Evolutionary conservation across 495 filamentous ascomycete species (phyloP), one percentile per base, ranked within the genome.

Genomic region (Haplographium delicatum): DNA sequence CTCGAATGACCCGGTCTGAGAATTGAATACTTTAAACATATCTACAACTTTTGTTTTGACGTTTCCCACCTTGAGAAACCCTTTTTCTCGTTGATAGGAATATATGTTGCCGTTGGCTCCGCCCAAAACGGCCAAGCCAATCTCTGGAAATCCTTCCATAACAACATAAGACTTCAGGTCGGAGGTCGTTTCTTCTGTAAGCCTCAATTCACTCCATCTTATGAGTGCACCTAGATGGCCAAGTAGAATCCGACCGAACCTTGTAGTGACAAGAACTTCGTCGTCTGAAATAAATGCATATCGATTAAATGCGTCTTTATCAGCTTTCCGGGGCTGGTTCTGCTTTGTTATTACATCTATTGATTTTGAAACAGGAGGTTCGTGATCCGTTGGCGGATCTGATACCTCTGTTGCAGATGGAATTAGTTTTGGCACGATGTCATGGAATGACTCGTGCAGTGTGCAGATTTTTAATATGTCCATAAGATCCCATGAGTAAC

Each of bases 281-380:
- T 74, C 65, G 1, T 75, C 62, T 2, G 75, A 74, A 19, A 90
- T 60, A 53, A 90, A 89, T 8, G 70, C 72, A 57, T 88, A 91
- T 26, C 74, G 65, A 53, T 80, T 84, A 49, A 84, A 77, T 5
- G 60, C 57, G 47, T 83, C 76, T 40, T 73, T 70, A 10, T 50
- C 18, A 55, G 57, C 47, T 47, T 61, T 68, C n/a, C n/a, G n/a
- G n/a, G n/a, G n/a, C n/a, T n/a, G n/a, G n/a, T n/a, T n/a, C 20
- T 56, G 59, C 4, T 35, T 9, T 18, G 41, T 62, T 33, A 23
- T 41, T 35, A 47, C 48, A 27, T 48, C 45, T 19, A 20, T 13
- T 15, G 46, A 26, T 45, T 44, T 54, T 28, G 10, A 16, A 13
- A 26, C 46, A 15, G 4, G 15, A 24, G n/a, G 2, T 20, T 44